phyloP scores from a whole-genome alignment of 495 filamentous ascomycete genomes.

The Articulospora tetracladia region DNA sequence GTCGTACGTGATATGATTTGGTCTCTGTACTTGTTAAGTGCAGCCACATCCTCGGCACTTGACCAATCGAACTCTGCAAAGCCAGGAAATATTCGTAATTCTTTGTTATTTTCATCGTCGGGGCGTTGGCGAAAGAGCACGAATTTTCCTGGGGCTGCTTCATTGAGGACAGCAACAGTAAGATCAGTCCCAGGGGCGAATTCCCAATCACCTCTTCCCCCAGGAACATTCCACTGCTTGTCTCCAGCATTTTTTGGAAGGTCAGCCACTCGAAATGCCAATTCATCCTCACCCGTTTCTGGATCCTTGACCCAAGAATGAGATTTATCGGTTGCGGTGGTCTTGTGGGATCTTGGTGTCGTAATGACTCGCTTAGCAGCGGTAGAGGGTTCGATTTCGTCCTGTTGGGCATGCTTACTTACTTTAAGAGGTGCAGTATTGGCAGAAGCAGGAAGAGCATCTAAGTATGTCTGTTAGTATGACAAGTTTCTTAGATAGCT shows the following conservation, averaged over 20 bases:
- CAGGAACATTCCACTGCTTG: not conserved
- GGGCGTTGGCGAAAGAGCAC: not conserved
- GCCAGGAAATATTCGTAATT: slow-evolving; percentile 1
- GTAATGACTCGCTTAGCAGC: not conserved
- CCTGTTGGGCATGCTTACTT: no score
- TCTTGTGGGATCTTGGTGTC: not conserved
- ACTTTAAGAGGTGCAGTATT: no score
- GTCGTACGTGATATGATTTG: not conserved
- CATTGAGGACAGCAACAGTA: not conserved
- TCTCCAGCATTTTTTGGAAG: not conserved
- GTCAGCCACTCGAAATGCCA: not conserved
- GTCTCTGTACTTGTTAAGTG: not conserved
- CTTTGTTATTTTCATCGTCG: not conserved
- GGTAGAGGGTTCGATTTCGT: not conserved
- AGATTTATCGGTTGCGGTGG: not conserved
- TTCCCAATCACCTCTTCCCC: not conserved
- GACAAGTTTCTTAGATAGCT: no score
- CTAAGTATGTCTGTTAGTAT: no score
- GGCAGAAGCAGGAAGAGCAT: no score
- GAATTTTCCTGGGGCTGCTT: slow-evolving; percentile 1
- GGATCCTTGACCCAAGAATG: not conserved
- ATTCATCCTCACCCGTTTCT: not conserved
- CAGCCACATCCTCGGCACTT: not conserved
- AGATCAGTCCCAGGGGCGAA: slow-evolving; percentile 1
- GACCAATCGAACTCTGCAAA: slow-evolving; percentile 1